phyloP scores from a whole-genome alignment of 169 alveolate species.

The Plasmodium malariae region DNA sequence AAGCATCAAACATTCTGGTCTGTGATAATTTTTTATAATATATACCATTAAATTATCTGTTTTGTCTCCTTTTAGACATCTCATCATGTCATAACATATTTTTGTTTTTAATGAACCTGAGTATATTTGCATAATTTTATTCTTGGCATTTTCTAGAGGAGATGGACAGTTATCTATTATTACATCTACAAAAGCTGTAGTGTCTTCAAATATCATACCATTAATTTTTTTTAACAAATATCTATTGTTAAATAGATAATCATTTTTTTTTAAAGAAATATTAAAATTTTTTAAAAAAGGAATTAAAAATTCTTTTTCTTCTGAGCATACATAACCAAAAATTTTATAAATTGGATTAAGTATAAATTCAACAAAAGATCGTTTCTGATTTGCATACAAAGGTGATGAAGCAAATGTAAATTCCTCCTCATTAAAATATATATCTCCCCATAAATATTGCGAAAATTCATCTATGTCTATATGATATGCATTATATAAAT shows the following conservation, averaged over 20 bases:
- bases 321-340: slow-evolving; percentile 94
- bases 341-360: slow-evolving; percentile 98
- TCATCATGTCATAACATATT: slow-evolving; percentile 77
- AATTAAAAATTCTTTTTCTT: slow-evolving; percentile 95
- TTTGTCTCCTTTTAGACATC: slow-evolving; percentile 78
- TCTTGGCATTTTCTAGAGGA: slow-evolving; percentile 80
- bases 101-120: slow-evolving; percentile 85
- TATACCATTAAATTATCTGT: slow-evolving; percentile 92
- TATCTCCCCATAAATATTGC: slow-evolving; percentile 93
- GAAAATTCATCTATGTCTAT: slow-evolving; percentile 86
- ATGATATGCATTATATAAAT: slow-evolving; percentile 77
- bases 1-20: slow-evolving; percentile 93
- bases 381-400: slow-evolving; percentile 85
- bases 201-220: slow-evolving; percentile 80
- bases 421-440: slow-evolving; percentile 86
- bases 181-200: slow-evolving; percentile 92
- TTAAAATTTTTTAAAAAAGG: slow-evolving; percentile 89
- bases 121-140: slow-evolving; percentile 85
- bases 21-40: slow-evolving; percentile 95
- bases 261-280: slow-evolving; percentile 62
- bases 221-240: slow-evolving; percentile 80
- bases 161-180: slow-evolving; percentile 86
- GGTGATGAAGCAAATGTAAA: slow-evolving; percentile 85
- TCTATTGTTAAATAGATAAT: slow-evolving; percentile 72
- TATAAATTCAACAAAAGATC: slow-evolving; percentile 97